A percentile compares a stretch with the other conserved stretches of the same genome.
These are phyloP conservation scores for Thalassiosira livingstoniorum DNA, from an alignment of 352 stramenopile species.

Conservation along the genomic window DNA sequence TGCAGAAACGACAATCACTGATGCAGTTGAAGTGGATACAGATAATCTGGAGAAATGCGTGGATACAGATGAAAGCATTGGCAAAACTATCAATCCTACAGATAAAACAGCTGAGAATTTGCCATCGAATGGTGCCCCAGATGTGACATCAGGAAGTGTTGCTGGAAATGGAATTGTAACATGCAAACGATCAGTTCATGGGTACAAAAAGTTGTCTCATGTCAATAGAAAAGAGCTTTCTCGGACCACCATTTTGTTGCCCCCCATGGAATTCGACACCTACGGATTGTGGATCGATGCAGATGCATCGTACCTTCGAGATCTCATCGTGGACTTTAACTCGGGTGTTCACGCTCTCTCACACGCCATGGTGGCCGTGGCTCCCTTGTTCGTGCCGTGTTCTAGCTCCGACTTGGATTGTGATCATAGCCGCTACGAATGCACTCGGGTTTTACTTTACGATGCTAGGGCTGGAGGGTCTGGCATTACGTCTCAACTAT, in stretches of 20 bases:
- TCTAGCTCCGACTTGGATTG: slow-evolving; percentile 75
- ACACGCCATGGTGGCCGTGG: slow-evolving; percentile 91
- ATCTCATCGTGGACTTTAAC: slow-evolving; percentile 70
- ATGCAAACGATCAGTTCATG: slow-evolving; percentile 81
- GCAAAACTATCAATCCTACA: too few relatives aligned
- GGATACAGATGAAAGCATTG: not conserved
- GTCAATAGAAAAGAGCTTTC: slow-evolving; percentile 81
- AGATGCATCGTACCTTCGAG: slow-evolving; percentile 62
- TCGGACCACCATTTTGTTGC: slow-evolving; percentile 92
- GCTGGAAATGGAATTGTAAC: slow-evolving; percentile 80
- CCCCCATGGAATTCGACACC: slow-evolving; percentile 94
- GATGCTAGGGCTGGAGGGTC: slow-evolving; percentile 79
- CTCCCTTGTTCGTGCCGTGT: slow-evolving; percentile 93
- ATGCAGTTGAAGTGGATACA: slow-evolving; percentile 20
- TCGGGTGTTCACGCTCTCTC: slow-evolving; percentile 88
- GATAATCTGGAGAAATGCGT: not conserved
- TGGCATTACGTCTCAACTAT: slow-evolving; percentile 70
- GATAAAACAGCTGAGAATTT: not conserved
- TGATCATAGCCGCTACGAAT: slow-evolving; percentile 70
- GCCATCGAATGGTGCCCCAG: not conserved
- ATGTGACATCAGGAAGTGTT: slow-evolving; percentile 40
- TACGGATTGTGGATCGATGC: slow-evolving; percentile 94
- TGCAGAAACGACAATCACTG: slow-evolving; percentile 46
- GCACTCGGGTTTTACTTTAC: slow-evolving; percentile 77
- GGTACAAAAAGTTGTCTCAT: slow-evolving; percentile 77